Percentiles rank a stretch among this genome's conserved stretches.
phyloP scores from a whole-genome alignment of 495 filamentous ascomycete species.

The Hyaloscypha variabilis region DNA sequence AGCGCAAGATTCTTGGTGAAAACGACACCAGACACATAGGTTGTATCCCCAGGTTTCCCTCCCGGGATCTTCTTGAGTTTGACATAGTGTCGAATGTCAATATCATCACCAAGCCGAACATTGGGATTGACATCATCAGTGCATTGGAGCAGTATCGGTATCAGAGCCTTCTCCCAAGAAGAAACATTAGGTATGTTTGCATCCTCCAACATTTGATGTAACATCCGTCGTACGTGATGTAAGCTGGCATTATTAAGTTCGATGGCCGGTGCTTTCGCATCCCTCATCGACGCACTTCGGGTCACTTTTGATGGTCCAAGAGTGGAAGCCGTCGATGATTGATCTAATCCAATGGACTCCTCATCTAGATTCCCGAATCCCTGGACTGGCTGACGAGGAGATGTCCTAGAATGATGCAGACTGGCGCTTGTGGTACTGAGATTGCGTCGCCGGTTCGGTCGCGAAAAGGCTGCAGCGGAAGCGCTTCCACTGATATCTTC shows the following conservation, averaged over 20 bases:
- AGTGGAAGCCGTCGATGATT: conserved; percentile 43
- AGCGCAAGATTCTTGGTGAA: conserved; percentile 96
- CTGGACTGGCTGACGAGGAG: conserved; percentile 59
- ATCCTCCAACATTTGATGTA: conserved; percentile 82
- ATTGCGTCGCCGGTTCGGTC: conserved; percentile 65
- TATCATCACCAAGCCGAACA: conserved; percentile 85
- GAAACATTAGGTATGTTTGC: conserved; percentile 67
- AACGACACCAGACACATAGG: conserved; percentile 92
- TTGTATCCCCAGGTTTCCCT: conserved; percentile 85
- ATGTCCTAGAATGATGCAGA: conserved; percentile 63
- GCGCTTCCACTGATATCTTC: conserved; percentile 39
- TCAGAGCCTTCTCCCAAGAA: conserved; percentile 88
- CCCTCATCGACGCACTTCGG: conserved; percentile 84
- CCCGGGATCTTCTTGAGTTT: conserved; percentile 97
- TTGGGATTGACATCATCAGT: conserved; percentile 95
- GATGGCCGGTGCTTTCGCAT: conserved; percentile 69
- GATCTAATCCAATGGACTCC: conserved; percentile 22
- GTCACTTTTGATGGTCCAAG: conserved; percentile 62
- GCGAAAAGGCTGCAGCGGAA: conserved; percentile 30
- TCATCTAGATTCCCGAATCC: conserved; percentile 31
- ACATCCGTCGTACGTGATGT: conserved; percentile 81
- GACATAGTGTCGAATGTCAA: conserved; percentile 98
- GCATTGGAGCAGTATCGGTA: conserved; percentile 89
- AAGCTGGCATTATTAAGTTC: conserved; percentile 87
- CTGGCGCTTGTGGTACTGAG: conserved; percentile 72